A percentile compares a stretch with the other conserved stretches of the same genome.
These are phyloP conservation scores for Mortierella sp. DNA, from an alignment of 371 early-diverging fungal species.

Conservation along the genomic window DNA sequence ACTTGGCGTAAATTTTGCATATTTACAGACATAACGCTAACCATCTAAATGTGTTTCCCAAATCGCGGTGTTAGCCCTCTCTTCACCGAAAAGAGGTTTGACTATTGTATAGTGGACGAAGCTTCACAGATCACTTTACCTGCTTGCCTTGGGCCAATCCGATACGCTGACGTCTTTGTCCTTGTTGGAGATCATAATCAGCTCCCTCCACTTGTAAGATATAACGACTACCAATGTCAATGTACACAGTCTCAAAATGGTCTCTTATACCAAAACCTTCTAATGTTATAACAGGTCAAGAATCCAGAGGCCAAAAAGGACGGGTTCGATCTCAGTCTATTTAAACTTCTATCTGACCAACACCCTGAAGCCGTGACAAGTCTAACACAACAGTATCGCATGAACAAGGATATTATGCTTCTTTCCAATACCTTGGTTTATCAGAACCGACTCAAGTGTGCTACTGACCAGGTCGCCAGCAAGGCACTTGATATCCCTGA, in stretches of 20 bases:
- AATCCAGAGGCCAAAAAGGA: conserved; percentile 63
- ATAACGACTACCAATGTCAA: background rate
- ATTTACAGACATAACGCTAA: too few species aligned
- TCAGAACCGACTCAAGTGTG: conserved; percentile 83
- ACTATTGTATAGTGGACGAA: conserved; percentile 99
- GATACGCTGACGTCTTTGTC: conserved; percentile 88
- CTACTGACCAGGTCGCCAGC: conserved; percentile 72
- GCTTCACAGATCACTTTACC: conserved; percentile 98
- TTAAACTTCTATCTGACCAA: conserved; percentile 82
- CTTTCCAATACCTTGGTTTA: conserved; percentile 92
- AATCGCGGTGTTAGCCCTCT: conserved; percentile 57
- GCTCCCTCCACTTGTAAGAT: conserved; percentile 93
- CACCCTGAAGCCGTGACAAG: conserved; percentile 83
- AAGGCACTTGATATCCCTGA: conserved; percentile 65
- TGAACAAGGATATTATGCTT: conserved; percentile 95
- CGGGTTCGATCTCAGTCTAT: conserved; percentile 77
- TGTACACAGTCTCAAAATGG: background rate
- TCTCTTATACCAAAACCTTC: background rate
- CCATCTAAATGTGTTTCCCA: background rate
- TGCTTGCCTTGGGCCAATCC: conserved; percentile 92
- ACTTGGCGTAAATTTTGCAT: background rate
- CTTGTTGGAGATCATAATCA: conserved; percentile 99
- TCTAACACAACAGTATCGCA: conserved; percentile 96
- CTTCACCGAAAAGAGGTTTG: conserved; percentile 84
- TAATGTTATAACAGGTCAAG: conserved; percentile 57